Percentiles rank a stretch among this genome's conserved stretches.
phyloP scores from a whole-genome alignment of 129 eudicot genomes.

The Oenanthe sinensis region DNA sequence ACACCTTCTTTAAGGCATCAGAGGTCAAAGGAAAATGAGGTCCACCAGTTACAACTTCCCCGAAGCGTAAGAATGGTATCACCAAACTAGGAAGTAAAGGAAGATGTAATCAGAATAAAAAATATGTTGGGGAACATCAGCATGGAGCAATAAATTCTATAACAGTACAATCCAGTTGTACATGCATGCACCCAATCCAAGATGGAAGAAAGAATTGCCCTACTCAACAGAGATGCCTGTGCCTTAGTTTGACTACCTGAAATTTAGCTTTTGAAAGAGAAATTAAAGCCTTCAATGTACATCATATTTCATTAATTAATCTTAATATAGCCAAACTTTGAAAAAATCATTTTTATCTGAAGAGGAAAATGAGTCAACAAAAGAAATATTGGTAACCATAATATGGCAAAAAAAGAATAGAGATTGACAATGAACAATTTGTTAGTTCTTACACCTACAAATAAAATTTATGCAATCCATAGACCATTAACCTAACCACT shows the following conservation, averaged over 20 bases:
- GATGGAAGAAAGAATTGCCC: not conserved
- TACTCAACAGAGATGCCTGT: not conserved
- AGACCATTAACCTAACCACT: too few relatives aligned
- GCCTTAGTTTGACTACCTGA: not conserved
- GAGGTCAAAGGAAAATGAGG: slow-evolving; percentile 82
- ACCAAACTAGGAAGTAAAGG: slow-evolving; percentile 49
- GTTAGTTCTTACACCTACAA: too few relatives aligned
- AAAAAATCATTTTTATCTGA: too few relatives aligned
- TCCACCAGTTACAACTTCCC: slow-evolving; percentile 82
- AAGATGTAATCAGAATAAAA: slow-evolving; percentile 16
- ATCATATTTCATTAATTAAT: too few relatives aligned
- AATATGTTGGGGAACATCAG: slow-evolving; percentile 4
- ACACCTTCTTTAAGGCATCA: slow-evolving; percentile 82
- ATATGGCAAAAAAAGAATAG: too few relatives aligned
- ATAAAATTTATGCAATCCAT: too few relatives aligned
- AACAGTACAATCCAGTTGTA: not conserved
- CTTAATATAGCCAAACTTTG: too few relatives aligned
- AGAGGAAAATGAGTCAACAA: too few relatives aligned
- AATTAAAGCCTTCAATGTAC: not conserved
- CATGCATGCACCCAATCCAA: not conserved
- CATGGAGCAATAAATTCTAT: not conserved
- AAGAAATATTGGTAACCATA: too few relatives aligned
- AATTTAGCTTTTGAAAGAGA: not conserved
- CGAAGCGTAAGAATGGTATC: slow-evolving; percentile 84
- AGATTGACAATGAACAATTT: too few relatives aligned